Evolutionary conservation across 176 grass and related monocot genomes (phyloP), one percentile per base, ranked within the genome.

Genomic region (Bothriochloa decipiens): DNA sequence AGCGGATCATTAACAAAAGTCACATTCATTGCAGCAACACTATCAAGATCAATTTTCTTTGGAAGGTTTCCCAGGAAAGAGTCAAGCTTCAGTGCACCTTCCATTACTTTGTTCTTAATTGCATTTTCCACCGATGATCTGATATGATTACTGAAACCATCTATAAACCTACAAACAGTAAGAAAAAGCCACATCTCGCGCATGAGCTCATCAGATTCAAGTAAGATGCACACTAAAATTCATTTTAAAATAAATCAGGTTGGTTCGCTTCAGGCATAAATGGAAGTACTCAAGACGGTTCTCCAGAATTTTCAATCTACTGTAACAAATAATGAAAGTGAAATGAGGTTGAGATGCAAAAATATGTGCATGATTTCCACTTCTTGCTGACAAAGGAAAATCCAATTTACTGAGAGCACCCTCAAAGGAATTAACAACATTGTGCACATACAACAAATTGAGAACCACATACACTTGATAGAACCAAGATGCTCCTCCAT

Each of bases 401-500:
- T 73, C 3, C 29, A 66, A 55, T 68, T 85, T 32, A 53, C 29
- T 8, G 27, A 65, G 25, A 16, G 13, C 40, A 0, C 41, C 17
- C 29, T 67, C 63, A 36, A 65, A 76, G 22, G 36, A 81, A 7
- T 65, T 20, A 58, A 72, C 2, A 75, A 40, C 50, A 57, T 81
- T 70, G 37, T 77, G 37, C 42, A 26, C 11, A 55, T 74, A 28
- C 47, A 74, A 27, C 33, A 37, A 8, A 84, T 46, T 3, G 64
- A 6, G 33, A 67, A 91, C 67, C 65, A 80, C 79, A 8, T 95
- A 98, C 96, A 90, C 82, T 91, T 98, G 96, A 92, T 98, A 98
- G 76, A 98, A 93, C 96, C 96, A 98, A 83, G 96, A 95, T 78
- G 89, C 86, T 75, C 91, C 96, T 55, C 96, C 96, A 79, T 89